Conservation (phyloP, 352 stramenopile genomes). For the Phytophthora macrochlamydospora region DNA sequence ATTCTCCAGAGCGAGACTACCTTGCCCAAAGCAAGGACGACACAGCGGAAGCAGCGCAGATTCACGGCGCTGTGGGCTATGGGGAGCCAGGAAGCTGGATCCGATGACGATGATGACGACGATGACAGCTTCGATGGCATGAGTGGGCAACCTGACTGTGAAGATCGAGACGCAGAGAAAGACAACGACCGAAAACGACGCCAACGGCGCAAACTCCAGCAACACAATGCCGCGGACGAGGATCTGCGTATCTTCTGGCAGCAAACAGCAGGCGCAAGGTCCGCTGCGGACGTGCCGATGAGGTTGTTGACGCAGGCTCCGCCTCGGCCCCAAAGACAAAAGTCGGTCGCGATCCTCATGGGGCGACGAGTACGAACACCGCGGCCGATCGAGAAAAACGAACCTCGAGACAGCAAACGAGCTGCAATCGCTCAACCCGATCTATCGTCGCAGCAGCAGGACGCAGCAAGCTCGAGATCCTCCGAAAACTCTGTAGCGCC, state of each 20-base stretch:
- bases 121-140: neutral
- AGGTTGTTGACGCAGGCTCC: slow-evolving; percentile 19
- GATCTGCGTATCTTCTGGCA: slow-evolving; percentile 54
- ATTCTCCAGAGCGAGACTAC: slow-evolving; percentile 10
- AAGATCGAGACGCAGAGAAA: neutral
- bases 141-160: slow-evolving; percentile 3
- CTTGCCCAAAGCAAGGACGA: neutral
- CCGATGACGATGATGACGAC: slow-evolving; percentile 16
- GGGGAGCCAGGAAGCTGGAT: slow-evolving; percentile 4
- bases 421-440: neutral
- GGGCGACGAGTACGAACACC: slow-evolving; percentile 12
- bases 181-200: slow-evolving; percentile 23
- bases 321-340: slow-evolving; percentile 10
- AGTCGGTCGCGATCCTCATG: slow-evolving; percentile 19
- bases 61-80: slow-evolving; percentile 38
- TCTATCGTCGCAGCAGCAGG: slow-evolving; percentile 1
- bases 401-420: slow-evolving; percentile 8
- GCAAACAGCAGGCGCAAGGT: slow-evolving; percentile 38
- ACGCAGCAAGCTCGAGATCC: slow-evolving; percentile 1
- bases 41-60: slow-evolving; percentile 43
- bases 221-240: slow-evolving; percentile 5
- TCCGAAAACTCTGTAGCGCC: slow-evolving; percentile 6
- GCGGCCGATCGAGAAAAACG: slow-evolving; percentile 3
- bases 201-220: slow-evolving; percentile 30
- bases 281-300: slow-evolving; percentile 45